phyloP scores from a whole-genome alignment of 768 basidiomycete species.

The Russula sp. region DNA sequence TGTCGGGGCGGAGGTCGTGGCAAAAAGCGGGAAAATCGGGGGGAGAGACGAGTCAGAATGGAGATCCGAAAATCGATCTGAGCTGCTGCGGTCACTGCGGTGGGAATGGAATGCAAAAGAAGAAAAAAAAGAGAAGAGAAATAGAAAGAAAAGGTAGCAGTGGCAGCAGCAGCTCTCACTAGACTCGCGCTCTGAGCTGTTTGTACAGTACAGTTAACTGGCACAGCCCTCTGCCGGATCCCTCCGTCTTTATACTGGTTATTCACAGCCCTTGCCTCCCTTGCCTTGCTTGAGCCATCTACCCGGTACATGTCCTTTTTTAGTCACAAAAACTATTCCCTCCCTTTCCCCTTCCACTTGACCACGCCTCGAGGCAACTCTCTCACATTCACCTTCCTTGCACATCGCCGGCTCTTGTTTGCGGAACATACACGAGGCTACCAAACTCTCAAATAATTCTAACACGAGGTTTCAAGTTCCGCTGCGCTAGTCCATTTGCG shows the following conservation, averaged over 20 bases:
- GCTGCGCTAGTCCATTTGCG: conserved; percentile 13
- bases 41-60: background rate
- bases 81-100: background rate
- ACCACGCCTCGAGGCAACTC: conserved; percentile 5
- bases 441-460: conserved; percentile 2
- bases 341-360: background rate
- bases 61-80: background rate
- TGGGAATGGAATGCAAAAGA: too few relatives aligned
- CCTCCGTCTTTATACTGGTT: conserved; percentile 6
- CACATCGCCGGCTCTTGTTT: background rate
- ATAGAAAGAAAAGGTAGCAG: background rate
- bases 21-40: background rate
- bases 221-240: conserved; percentile 13
- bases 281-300: background rate
- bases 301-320: background rate
- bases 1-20: conserved; percentile 12
- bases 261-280: background rate
- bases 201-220: background rate
- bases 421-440: conserved; percentile 12
- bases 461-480: conserved; percentile 15
- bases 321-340: background rate
- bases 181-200: too few relatives aligned
- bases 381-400: background rate
- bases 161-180: background rate
- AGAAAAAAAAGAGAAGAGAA: background rate